Evolutionary conservation across 2,329 filamentous ascomycete species (phyloP).

Genomic region (Colletotrichum eremochloae): DNA sequence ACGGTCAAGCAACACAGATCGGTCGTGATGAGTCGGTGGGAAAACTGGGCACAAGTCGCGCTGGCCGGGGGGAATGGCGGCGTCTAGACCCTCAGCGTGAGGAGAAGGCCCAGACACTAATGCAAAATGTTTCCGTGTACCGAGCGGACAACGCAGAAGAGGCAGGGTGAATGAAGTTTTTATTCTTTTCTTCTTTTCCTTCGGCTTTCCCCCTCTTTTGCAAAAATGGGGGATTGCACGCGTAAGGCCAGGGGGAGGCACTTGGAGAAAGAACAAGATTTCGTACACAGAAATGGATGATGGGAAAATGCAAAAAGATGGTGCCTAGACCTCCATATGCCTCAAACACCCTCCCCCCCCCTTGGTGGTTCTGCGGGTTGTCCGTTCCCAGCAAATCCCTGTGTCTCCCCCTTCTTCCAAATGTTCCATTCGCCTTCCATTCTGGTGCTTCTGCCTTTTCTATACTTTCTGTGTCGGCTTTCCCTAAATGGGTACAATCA

Average conservation of each 20-base stretch:
- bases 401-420: conserved; percentile 19
- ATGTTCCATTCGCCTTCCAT: conserved; percentile 35
- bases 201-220: no score
- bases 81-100: neutral
- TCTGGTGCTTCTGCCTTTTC: neutral
- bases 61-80: neutral
- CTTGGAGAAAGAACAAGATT: no score
- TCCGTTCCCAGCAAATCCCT: conserved; percentile 7
- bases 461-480: neutral
- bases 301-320: conserved; percentile 4
- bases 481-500: conserved; percentile 8
- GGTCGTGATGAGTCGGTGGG: neutral
- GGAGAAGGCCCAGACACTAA: neutral
- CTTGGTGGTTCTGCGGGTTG: neutral
- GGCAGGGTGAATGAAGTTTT: neutral
- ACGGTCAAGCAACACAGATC: neutral
- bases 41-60: neutral
- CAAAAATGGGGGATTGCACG: neutral
- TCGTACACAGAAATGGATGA: neutral
- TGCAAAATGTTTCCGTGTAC: conserved; percentile 1
- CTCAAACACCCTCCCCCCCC: neutral
- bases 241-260: neutral
- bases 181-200: no score
- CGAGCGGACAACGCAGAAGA: neutral
- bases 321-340: conserved; percentile 20